Conservation (phyloP, 2,329 filamentous ascomycete genomes). For the Myriosclerotinia duriaeana region DNA sequence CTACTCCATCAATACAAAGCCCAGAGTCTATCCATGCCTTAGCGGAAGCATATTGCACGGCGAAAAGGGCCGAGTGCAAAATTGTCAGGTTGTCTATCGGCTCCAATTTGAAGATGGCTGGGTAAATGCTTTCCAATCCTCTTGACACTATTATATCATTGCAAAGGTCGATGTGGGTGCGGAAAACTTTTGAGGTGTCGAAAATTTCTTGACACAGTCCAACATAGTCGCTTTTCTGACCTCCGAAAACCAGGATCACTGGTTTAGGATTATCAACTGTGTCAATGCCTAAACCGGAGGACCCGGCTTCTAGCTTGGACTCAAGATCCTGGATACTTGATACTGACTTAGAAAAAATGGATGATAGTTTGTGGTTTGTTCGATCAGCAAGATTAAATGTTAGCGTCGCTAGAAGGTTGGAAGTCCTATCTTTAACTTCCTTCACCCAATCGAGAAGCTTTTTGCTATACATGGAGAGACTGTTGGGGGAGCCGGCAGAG, state of each 20-base stretch:
- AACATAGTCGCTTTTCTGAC: constrained; percentile 24
- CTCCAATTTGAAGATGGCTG: constrained; percentile 27
- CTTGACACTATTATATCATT: constrained; percentile 16
- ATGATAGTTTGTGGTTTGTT: no score
- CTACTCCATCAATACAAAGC: constrained; percentile 22
- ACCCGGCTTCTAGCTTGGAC: no score
- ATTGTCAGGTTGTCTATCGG: constrained; percentile 24
- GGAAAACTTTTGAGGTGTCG: constrained; percentile 20
- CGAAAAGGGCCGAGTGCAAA: constrained; percentile 25
- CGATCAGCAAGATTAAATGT: no score
- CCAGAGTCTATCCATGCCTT: constrained; percentile 30
- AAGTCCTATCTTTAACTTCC: no score
- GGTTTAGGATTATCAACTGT: constrained; percentile 33
- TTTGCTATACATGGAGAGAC: no score
- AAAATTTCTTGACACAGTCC: constrained; percentile 22
- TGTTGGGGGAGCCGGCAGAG: no score
- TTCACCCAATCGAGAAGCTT: no score
- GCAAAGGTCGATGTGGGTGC: constrained; percentile 27
- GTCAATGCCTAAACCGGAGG: no score
- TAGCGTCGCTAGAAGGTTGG: no score
- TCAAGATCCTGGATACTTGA: constrained; percentile 4
- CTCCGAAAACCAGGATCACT: constrained; percentile 42
- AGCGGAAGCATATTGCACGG: constrained; percentile 31
- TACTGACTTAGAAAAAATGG: no score
- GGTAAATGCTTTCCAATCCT: constrained; percentile 25